Conservation (phyloP, 768 basidiomycete genomes). For the Rhodotorula kratochvilovae region DNA sequence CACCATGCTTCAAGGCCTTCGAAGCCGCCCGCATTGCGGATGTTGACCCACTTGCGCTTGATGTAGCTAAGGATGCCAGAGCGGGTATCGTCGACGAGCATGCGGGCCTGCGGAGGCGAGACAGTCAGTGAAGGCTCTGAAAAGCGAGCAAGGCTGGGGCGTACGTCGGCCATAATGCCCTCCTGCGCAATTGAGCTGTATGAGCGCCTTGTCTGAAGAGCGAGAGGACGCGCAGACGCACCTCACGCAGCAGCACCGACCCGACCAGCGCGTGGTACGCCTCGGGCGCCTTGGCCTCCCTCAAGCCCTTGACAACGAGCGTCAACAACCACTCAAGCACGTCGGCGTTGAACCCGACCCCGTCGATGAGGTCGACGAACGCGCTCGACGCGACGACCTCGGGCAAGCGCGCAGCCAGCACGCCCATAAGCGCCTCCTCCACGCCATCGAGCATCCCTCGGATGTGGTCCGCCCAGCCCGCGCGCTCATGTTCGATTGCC, state of each 20-base stretch:
- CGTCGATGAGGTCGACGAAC: constrained; percentile 70
- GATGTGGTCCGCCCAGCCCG: constrained; percentile 61
- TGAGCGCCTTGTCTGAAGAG: background rate
- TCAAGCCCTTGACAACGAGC: constrained; percentile 59
- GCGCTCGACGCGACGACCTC: constrained; percentile 64
- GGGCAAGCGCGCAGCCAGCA: constrained; percentile 59
- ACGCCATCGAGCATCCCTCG: constrained; percentile 65
- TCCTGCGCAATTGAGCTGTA: constrained; percentile 56
- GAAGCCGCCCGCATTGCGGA: constrained; percentile 74
- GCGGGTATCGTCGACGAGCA: constrained; percentile 65
- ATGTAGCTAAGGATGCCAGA: constrained; percentile 68
- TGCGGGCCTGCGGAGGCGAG: constrained; percentile 58
- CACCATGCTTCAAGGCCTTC: constrained; percentile 79
- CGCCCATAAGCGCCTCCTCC: constrained; percentile 61
- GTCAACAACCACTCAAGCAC: constrained; percentile 67
- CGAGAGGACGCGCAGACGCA: constrained; percentile 42
- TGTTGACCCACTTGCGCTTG: constrained; percentile 67
- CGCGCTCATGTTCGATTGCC: constrained; percentile 45
- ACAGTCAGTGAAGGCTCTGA: constrained; percentile 61
- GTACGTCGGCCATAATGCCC: constrained; percentile 41
- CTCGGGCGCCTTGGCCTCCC: constrained; percentile 60
- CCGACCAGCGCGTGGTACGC: constrained; percentile 59
- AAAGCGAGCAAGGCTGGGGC: constrained; percentile 42
- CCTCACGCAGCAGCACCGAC: constrained; percentile 51
- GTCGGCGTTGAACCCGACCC: constrained; percentile 67